These are phyloP conservation scores for Cetraspora pellucida DNA, from an alignment of 192 early-diverging fungal genomes.

Conservation along the genomic window DNA sequence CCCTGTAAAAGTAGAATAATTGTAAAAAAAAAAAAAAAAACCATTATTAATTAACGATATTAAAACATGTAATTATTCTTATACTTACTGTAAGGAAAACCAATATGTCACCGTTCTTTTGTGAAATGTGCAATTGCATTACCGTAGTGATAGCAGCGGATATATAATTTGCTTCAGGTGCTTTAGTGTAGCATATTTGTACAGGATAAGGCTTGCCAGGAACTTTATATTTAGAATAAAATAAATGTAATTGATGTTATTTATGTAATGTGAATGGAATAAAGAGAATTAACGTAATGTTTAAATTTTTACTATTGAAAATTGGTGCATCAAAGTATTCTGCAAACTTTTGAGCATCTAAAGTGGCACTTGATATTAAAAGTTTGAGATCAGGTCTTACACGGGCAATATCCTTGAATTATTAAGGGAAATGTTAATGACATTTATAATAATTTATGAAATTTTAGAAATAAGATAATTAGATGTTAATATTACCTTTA, in stretches of 20 bases:
- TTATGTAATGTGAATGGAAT: not conserved
- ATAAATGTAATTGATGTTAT: not conserved
- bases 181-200: conserved; percentile 92
- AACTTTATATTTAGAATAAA: conserved; percentile 39
- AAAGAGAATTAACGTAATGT: no score
- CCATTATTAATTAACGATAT: no score
- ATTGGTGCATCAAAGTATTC: conserved; percentile 95
- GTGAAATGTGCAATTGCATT: conserved; percentile 91
- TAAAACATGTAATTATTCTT: not conserved
- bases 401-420: conserved; percentile 76
- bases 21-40: no score
- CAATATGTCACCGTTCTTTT: conserved; percentile 84
- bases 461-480: not conserved
- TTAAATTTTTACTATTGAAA: conserved; percentile 63
- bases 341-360: conserved; percentile 96
- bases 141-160: conserved; percentile 90
- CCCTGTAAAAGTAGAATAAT: conserved; percentile 62
- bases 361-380: conserved; percentile 95
- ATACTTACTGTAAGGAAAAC: conserved; percentile 83
- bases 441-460: not conserved
- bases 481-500: conserved; percentile 59
- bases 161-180: conserved; percentile 96
- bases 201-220: conserved; percentile 94
- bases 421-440: conserved; percentile 1
- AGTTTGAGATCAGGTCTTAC: conserved; percentile 93